A percentile compares a stretch with the other conserved stretches of the same genome.
phyloP scores from a whole-genome alignment of 1,139 yeast species.

The Meyerozyma sp. region DNA sequence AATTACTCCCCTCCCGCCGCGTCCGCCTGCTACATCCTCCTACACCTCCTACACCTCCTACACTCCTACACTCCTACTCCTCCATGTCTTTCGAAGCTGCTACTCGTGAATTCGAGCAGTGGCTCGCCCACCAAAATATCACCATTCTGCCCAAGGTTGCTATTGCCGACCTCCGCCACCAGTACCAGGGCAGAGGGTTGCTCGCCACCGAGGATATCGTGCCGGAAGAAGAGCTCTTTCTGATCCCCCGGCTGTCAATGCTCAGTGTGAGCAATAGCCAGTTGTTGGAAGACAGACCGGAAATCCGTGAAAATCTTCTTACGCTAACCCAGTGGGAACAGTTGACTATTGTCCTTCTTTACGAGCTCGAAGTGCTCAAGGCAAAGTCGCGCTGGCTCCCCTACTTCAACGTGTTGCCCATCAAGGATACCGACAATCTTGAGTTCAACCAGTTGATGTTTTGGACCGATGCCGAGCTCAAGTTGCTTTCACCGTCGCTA shows the following conservation, averaged over 20 bases:
- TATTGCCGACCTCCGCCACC: conserved; percentile 53
- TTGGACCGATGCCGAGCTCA: conserved; percentile 59
- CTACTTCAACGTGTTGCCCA: conserved; percentile 70
- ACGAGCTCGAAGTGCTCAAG: conserved; percentile 43
- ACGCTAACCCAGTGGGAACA: conserved; percentile 71
- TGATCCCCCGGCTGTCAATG: conserved; percentile 56
- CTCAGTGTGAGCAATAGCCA: conserved; percentile 57
- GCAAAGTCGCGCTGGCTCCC: conserved; percentile 56
- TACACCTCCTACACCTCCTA: too few relatives aligned
- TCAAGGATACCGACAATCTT: conserved; percentile 21
- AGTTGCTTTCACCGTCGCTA: conserved; percentile 60
- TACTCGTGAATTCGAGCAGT: conserved; percentile 40
- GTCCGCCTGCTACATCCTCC: neutral
- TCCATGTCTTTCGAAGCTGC: conserved; percentile 10
- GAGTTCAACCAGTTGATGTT: conserved; percentile 69
- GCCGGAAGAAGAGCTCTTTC: conserved; percentile 58
- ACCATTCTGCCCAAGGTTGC: conserved; percentile 50
- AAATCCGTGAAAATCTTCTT: conserved; percentile 29
- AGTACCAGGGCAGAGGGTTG: conserved; percentile 74
- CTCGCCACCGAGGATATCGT: conserved; percentile 58
- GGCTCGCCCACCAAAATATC: conserved; percentile 49
- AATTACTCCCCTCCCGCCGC: too few relatives aligned
- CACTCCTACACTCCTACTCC: too few relatives aligned
- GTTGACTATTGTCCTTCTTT: conserved; percentile 60
- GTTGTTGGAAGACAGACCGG: conserved; percentile 30